phyloP scores from a whole-genome alignment of 176 grass and related monocot genomes.

The Cenchrus americanus region DNA sequence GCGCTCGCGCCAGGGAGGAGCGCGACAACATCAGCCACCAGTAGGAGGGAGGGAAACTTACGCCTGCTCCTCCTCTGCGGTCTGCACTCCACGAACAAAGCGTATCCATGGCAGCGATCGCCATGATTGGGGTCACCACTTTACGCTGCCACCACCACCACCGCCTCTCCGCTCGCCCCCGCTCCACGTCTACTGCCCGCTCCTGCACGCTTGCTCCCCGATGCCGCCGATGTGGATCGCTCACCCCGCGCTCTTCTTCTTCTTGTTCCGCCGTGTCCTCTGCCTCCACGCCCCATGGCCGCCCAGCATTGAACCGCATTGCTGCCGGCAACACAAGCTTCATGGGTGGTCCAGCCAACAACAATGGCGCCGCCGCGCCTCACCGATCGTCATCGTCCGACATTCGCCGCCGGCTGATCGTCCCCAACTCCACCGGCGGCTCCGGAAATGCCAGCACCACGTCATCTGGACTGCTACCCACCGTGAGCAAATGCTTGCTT shows the following conservation, averaged over 20 bases:
- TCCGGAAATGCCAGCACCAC: background rate
- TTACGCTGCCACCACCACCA: background rate
- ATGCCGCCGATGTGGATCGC: slow-evolving; percentile 15
- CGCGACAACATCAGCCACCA: background rate
- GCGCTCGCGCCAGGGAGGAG: background rate
- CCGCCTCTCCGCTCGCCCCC: background rate
- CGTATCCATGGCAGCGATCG: slow-evolving; percentile 34
- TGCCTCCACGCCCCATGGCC: background rate
- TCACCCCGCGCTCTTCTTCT: background rate
- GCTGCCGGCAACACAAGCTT: background rate
- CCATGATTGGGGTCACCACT: slow-evolving; percentile 15
- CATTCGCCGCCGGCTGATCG: slow-evolving; percentile 24
- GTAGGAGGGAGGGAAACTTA: background rate
- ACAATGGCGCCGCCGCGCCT: background rate
- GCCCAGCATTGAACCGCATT: background rate
- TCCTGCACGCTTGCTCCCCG: slow-evolving; percentile 15
- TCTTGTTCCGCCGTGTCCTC: background rate
- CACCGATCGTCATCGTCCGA: background rate
- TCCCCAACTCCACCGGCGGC: slow-evolving; percentile 29
- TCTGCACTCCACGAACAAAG: background rate
- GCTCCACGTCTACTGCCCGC: slow-evolving; percentile 29
- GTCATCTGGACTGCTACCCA: slow-evolving; percentile 23
- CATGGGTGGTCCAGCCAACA: slow-evolving; percentile 4
- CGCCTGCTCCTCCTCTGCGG: background rate
- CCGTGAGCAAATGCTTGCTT: slow-evolving; percentile 6